Base-by-base conservation (phyloP, 352 stramenopile genomes). In the Phytophthora pseudosyringae region DNA sequence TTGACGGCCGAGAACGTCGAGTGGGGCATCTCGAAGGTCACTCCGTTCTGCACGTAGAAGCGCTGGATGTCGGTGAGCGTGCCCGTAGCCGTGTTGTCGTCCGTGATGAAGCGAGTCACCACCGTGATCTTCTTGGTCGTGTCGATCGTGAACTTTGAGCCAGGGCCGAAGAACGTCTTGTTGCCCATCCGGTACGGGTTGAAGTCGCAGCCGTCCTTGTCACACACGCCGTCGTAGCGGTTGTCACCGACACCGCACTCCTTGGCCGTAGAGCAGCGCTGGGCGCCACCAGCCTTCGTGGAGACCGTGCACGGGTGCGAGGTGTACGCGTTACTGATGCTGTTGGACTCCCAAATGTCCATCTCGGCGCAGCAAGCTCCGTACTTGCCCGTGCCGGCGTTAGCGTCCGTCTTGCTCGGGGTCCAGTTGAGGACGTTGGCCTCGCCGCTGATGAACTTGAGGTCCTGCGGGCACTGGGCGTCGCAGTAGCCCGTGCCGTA, bases 401-500 rank as follows among this genome's bases (percentile, higher is more conserved):
- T 90, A 31, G 28, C 29, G 29, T 87, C 75, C 4, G 33, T 47
- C 13, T 52, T 56, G 28, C 51, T 73, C 6, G 60, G 18, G 1
- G 48, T 67, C 81, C 78, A 90, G 47, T 83, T 65, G 15, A 84
- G 40, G n/a, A 87, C 53, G 51, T 91, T 91, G 1, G 82, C 82
- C 46, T 84, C 78, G 44, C 82, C 82, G 36, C 81, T 71, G 51
- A 91, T 84, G 65, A 89, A 90, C 70, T 89, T 89, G 40, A 89
- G 50, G 52, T 88, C 76, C 16, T 73, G 67, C 1, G 72, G 78
- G 39, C 80, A 91, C 61, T 91, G 82, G 16, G 80, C 80, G 29
- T 90, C 82, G 36, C 78, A 91, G 58, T 74, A 74, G 1, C 66
- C 66, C 7, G 66, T 74, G n/a, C 66, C 66, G 36, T 63, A 63